These are phyloP conservation scores for Ammopiptanthus mongolicus DNA, from an alignment of 306 rosid species.

Conservation along the genomic window DNA sequence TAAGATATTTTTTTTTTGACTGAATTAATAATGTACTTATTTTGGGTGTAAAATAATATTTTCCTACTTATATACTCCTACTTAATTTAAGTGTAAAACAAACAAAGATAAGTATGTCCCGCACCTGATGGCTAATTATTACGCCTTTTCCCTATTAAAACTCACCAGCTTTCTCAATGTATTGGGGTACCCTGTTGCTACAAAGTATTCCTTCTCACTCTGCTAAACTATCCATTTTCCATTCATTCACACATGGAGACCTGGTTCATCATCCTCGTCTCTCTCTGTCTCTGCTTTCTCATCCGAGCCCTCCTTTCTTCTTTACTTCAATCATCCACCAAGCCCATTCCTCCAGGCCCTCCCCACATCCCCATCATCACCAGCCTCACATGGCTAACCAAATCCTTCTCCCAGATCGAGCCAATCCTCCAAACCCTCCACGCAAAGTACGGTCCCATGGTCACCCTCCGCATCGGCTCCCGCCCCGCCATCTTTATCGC, in stretches of 20 bases:
- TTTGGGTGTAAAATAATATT: too few relatives aligned
- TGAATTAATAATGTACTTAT: too few relatives aligned
- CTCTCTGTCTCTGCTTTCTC: neutral
- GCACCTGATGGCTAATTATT: too few relatives aligned
- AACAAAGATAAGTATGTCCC: too few relatives aligned
- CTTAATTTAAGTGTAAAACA: too few relatives aligned
- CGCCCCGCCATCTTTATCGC: conserved; percentile 24
- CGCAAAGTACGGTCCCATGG: conserved; percentile 34
- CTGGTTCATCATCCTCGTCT: conserved; percentile 5
- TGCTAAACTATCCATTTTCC: too few relatives aligned
- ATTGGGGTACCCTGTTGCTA: too few relatives aligned
- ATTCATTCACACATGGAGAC: neutral
- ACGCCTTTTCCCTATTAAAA: too few relatives aligned
- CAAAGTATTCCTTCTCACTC: too few relatives aligned
- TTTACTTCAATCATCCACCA: neutral
- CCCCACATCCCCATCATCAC: conserved; percentile 19
- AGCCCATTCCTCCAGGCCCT: conserved; percentile 19
- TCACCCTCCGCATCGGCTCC: conserved; percentile 19
- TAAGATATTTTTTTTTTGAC: too few relatives aligned
- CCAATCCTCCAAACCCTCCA: neutral
- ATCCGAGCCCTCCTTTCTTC: neutral
- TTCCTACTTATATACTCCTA: too few relatives aligned
- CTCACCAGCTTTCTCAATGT: too few relatives aligned
- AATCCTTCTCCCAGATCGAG: conserved; percentile 8
- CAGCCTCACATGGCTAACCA: neutral